phyloP scores from a whole-genome alignment of 2,329 filamentous ascomycete species.

The Didymella lethalis region DNA sequence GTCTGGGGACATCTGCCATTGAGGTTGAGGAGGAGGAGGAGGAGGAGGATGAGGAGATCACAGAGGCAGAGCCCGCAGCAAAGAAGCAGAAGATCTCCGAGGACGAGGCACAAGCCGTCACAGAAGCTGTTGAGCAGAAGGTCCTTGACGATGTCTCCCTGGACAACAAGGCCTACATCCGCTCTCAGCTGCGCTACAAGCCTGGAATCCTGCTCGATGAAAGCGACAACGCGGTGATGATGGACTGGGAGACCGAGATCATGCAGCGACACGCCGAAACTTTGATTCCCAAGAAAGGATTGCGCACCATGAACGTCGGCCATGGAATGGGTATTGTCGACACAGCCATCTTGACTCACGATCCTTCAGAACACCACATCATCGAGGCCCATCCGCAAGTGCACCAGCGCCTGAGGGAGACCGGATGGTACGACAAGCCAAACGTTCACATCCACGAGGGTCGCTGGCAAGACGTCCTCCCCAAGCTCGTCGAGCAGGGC shows the following conservation, averaged over 20 bases:
- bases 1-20: constrained; percentile 33
- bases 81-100: constrained; percentile 47
- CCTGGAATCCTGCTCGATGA: constrained; percentile 69
- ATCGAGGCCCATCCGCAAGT: constrained; percentile 85
- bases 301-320: constrained; percentile 82
- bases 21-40: constrained; percentile 37
- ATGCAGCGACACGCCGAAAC: constrained; percentile 79
- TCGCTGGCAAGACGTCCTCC: constrained; percentile 82
- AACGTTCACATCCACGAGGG: constrained; percentile 71
- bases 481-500: constrained; percentile 70
- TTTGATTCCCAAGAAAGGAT: constrained; percentile 67
- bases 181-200: constrained; percentile 45
- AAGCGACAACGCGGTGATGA: constrained; percentile 87
- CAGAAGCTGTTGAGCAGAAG: constrained; percentile 34
- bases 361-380: constrained; percentile 78
- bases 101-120: constrained; percentile 37
- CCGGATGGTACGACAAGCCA: constrained; percentile 72
- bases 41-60: constrained; percentile 35
- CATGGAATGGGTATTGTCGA: constrained; percentile 94
- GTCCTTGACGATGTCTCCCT: constrained; percentile 46
- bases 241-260: constrained; percentile 89
- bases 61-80: constrained; percentile 38
- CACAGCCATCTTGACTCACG: constrained; percentile 72
- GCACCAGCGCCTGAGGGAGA: constrained; percentile 70
- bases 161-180: constrained; percentile 53